Evolutionary conservation across 768 basidiomycete species (phyloP).

Genomic region (Tricholoma terreum): DNA sequence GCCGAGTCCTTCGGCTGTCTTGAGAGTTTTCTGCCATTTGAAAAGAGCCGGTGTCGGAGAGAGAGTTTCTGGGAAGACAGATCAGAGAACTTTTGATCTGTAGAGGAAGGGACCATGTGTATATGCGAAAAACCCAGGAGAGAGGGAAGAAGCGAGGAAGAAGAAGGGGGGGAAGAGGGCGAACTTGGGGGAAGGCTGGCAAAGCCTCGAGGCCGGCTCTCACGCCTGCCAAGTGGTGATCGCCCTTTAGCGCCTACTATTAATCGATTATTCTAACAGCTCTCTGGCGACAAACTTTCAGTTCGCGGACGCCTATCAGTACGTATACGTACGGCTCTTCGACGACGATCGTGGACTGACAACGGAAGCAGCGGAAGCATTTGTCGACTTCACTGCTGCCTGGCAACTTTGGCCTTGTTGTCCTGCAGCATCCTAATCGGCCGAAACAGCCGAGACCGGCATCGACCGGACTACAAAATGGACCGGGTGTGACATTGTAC

Average conservation of each 20-base stretch:
- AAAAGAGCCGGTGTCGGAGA: conserved; percentile 33
- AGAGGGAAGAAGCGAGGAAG: conserved; percentile 9
- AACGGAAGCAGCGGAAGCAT: not conserved
- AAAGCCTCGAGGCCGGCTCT: conserved; percentile 5
- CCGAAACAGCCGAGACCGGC: conserved; percentile 2
- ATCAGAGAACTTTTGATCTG: conserved; percentile 10
- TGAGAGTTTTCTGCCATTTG: conserved; percentile 19
- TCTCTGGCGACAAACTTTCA: too few relatives aligned
- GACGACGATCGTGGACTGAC: too few relatives aligned
- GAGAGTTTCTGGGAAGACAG: conserved; percentile 23
- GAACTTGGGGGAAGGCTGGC: not conserved
- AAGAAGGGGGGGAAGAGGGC: conserved; percentile 4
- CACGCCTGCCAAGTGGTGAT: not conserved
- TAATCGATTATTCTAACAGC: too few relatives aligned
- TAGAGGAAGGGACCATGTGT: conserved; percentile 8
- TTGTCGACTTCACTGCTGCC: too few relatives aligned
- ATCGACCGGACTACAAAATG: conserved; percentile 13
- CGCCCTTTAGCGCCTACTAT: not conserved
- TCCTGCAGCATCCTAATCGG: not conserved
- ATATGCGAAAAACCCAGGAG: conserved; percentile 1
- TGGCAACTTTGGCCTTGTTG: not conserved
- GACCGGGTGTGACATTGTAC: conserved; percentile 1
- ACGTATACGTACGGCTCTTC: too few relatives aligned
- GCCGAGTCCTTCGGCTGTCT: conserved; percentile 17
- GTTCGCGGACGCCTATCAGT: too few relatives aligned